These are phyloP conservation scores for Parascedosporium putredinis DNA, from an alignment of 2,329 filamentous ascomycete genomes.

Conservation along the genomic window DNA sequence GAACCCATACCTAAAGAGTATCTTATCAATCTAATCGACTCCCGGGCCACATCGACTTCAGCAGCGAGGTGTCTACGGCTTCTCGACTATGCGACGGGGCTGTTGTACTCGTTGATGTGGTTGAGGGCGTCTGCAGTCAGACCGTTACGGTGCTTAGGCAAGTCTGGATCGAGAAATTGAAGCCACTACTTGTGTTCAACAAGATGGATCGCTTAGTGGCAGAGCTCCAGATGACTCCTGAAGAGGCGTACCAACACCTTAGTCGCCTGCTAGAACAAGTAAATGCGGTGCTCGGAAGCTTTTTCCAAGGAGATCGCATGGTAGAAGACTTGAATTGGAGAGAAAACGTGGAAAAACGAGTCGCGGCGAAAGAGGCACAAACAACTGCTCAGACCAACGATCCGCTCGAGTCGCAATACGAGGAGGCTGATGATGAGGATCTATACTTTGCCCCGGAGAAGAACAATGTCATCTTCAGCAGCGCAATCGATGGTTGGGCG, in stretches of 20 bases:
- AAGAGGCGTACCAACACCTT: slow-evolving; percentile 81
- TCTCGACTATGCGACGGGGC: slow-evolving; percentile 91
- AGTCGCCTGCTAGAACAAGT: slow-evolving; percentile 88
- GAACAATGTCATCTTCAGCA: slow-evolving; percentile 98
- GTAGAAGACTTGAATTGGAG: slow-evolving; percentile 96
- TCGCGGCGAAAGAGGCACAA: slow-evolving; percentile 50
- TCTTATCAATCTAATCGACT: slow-evolving; percentile 94
- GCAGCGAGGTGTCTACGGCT: slow-evolving; percentile 92
- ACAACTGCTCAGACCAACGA: slow-evolving; percentile 14
- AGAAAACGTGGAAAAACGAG: slow-evolving; percentile 79
- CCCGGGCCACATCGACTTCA: slow-evolving; percentile 98
- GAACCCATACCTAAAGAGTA: slow-evolving; percentile 73
- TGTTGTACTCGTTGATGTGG: slow-evolving; percentile 87
- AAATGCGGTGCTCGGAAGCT: slow-evolving; percentile 93
- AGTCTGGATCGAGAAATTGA: slow-evolving; percentile 90
- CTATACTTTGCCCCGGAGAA: slow-evolving; percentile 97
- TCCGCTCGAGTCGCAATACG: slow-evolving; percentile 39
- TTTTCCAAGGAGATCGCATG: slow-evolving; percentile 97
- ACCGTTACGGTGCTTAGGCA: slow-evolving; percentile 94
- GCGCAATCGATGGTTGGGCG: slow-evolving; percentile 96
- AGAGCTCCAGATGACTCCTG: slow-evolving; percentile 86
- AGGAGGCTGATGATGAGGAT: slow-evolving; percentile 91
- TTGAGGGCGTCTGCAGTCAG: slow-evolving; percentile 96
- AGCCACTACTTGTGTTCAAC: slow-evolving; percentile 90
- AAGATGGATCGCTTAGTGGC: slow-evolving; percentile 95